phyloP scores from a whole-genome alignment of 177 flowering plant species.

The Tripterygium wilfordii region DNA sequence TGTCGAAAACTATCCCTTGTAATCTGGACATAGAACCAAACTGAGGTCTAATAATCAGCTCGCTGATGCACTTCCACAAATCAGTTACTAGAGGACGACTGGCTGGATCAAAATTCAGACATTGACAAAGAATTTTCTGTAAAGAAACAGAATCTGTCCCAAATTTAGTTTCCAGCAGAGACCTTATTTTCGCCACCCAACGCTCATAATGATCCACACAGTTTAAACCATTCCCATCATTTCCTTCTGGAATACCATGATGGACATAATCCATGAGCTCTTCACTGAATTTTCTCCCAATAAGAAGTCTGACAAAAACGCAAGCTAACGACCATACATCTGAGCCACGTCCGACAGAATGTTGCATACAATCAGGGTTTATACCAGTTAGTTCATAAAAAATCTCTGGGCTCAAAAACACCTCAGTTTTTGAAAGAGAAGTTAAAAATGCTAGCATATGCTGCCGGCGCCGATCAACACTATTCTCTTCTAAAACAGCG shows the following conservation, averaged over 20 bases:
- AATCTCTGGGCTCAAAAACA: constrained; percentile 67
- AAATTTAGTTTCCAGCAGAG: constrained; percentile 26
- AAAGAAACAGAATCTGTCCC: constrained; percentile 28
- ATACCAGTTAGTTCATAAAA: constrained; percentile 22
- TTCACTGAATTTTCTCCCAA: constrained; percentile 36
- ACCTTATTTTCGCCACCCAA: constrained; percentile 41
- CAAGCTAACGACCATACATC: constrained; percentile 88
- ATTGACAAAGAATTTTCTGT: constrained; percentile 36
- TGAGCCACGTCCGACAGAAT: constrained; percentile 38
- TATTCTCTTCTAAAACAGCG: constrained; percentile 9
- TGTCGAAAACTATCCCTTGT: constrained; percentile 7
- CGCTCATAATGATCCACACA: constrained; percentile 13
- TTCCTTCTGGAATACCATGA: constrained; percentile 3
- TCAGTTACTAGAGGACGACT: constrained; percentile 49
- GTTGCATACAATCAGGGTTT: constrained; percentile 12
- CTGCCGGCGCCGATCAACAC: constrained; percentile 6
- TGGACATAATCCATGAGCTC: constrained; percentile 17
- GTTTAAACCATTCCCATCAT: constrained; percentile 22
- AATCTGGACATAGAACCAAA: constrained; percentile 20
- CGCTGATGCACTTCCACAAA: constrained; percentile 60
- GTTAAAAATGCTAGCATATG: constrained; percentile 12
- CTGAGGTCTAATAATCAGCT: constrained; percentile 31
- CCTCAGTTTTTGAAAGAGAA: constrained; percentile 18
- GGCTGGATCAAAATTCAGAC: constrained; percentile 46
- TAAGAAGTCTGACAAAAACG: constrained; percentile 38